A percentile compares a stretch with the other conserved stretches of the same genome.
These are phyloP conservation scores for Neurospora tetrasperma DNA, from an alignment of 495 filamentous ascomycete genomes.

Conservation along the genomic window DNA sequence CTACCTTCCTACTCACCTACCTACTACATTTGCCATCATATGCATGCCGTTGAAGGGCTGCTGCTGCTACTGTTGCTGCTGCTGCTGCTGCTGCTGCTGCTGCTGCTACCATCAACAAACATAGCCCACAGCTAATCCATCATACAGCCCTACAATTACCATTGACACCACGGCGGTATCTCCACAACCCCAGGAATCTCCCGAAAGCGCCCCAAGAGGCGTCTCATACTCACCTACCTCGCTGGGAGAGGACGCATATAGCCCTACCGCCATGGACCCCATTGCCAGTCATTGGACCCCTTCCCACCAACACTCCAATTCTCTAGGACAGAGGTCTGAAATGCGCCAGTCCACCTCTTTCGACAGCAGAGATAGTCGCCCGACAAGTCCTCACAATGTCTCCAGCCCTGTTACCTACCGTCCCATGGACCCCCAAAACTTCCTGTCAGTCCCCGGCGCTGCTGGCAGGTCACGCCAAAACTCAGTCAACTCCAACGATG, in stretches of 20 bases:
- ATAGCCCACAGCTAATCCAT: background rate
- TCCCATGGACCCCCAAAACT: slow-evolving; percentile 35
- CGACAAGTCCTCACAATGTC: slow-evolving; percentile 84
- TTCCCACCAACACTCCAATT: slow-evolving; percentile 31
- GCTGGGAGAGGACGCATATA: slow-evolving; percentile 34
- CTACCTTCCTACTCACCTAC: background rate
- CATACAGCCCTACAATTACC: slow-evolving; percentile 55
- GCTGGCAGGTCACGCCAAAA: slow-evolving; percentile 40
- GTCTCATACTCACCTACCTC: slow-evolving; percentile 34
- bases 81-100: background rate
- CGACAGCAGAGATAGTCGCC: slow-evolving; percentile 65
- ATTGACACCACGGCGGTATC: slow-evolving; percentile 62
- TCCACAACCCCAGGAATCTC: slow-evolving; percentile 10
- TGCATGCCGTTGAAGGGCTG: background rate
- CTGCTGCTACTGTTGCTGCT: background rate
- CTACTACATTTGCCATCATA: background rate
- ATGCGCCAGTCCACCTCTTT: slow-evolving; percentile 53
- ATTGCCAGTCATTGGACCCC: slow-evolving; percentile 33
- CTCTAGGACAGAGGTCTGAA: slow-evolving; percentile 39
- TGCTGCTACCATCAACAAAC: slow-evolving; percentile 5
- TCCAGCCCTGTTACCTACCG: slow-evolving; percentile 54
- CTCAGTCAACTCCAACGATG: slow-evolving; percentile 44
- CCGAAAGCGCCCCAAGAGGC: slow-evolving; percentile 5
- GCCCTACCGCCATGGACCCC: slow-evolving; percentile 33
- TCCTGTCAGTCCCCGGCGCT: slow-evolving; percentile 39